Conservation (phyloP, 2,329 filamentous ascomycete species). For the Cladobotryum mycophilum region DNA sequence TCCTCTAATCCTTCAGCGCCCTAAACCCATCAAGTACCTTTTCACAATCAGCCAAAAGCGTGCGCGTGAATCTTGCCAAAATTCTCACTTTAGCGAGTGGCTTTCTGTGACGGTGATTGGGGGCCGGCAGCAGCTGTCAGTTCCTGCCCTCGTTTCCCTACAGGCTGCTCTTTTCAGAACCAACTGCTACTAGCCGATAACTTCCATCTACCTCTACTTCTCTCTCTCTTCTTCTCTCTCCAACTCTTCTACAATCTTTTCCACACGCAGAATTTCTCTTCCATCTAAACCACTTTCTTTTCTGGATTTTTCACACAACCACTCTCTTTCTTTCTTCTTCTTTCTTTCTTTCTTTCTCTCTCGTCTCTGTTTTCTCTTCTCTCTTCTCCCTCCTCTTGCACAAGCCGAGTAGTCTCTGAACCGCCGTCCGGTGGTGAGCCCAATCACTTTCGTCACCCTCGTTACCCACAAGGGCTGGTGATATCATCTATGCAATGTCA, state of each 20-base stretch:
- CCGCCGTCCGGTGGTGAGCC: neutral
- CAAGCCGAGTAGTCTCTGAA: no score
- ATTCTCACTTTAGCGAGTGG: conserved; percentile 12
- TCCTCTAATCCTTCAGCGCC: neutral
- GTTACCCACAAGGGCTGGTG: neutral
- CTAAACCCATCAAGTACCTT: neutral
- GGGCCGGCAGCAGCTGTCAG: conserved; percentile 21
- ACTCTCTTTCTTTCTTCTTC: no score
- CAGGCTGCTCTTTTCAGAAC: conserved; percentile 11
- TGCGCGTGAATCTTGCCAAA: conserved; percentile 18
- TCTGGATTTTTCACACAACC: conserved; percentile 2
- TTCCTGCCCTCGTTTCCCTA: conserved; percentile 14
- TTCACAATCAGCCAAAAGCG: neutral
- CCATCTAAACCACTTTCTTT: conserved; percentile 1
- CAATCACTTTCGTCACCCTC: neutral
- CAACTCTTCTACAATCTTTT: conserved; percentile 13
- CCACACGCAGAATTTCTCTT: conserved; percentile 3
- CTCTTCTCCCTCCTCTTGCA: conserved; percentile 17
- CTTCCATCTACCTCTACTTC: conserved; percentile 1
- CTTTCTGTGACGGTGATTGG: conserved; percentile 4
- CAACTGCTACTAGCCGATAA: neutral
- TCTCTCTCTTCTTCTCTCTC: conserved; percentile 12
- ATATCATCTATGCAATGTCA: conserved; percentile 23
- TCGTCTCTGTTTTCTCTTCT: conserved; percentile 19
- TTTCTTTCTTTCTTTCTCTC: conserved; percentile 9